Evolutionary conservation across 2,329 filamentous ascomycete species (phyloP).

Genomic region (Chalara sp.): DNA sequence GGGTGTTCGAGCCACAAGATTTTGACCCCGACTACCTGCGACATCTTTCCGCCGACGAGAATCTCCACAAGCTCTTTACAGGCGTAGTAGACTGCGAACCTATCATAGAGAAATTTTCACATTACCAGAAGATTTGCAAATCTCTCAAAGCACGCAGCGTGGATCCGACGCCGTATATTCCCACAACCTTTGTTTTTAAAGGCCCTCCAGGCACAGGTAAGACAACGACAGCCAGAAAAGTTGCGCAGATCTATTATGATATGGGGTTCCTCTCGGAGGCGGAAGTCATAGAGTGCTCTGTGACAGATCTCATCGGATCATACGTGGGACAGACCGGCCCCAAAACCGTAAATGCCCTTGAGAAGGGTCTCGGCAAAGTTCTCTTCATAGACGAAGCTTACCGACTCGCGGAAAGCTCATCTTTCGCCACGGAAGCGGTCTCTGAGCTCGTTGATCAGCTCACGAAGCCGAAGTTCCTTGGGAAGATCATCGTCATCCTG

Average conservation of each 20-base stretch:
- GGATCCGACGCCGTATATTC: slow-evolving; percentile 44
- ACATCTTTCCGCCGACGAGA: slow-evolving; percentile 31
- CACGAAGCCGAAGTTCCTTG: slow-evolving; percentile 36
- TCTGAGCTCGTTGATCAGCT: slow-evolving; percentile 55
- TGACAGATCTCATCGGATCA: slow-evolving; percentile 60
- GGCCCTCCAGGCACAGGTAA: slow-evolving; percentile 61
- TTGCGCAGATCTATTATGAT: slow-evolving; percentile 71
- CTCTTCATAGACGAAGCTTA: slow-evolving; percentile 55
- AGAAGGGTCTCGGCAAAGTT: slow-evolving; percentile 44
- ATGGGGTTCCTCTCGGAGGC: slow-evolving; percentile 58
- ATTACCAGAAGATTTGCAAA: slow-evolving; percentile 37
- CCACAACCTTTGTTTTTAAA: slow-evolving; percentile 52
- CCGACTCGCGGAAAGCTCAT: slow-evolving; percentile 35
- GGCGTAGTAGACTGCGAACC: slow-evolving; percentile 44
- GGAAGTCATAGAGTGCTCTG: slow-evolving; percentile 60
- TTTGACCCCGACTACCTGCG: slow-evolving; percentile 48
- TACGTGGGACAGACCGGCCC: slow-evolving; percentile 66
- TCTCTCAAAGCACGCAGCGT: slow-evolving; percentile 38
- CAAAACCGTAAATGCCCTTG: slow-evolving; percentile 53
- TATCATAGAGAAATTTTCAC: slow-evolving; percentile 40
- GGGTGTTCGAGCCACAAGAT: slow-evolving; percentile 31
- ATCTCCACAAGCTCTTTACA: slow-evolving; percentile 39
- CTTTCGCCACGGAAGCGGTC: slow-evolving; percentile 56
- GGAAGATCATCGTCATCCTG: slow-evolving; percentile 45
- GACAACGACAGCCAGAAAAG: slow-evolving; percentile 63